These are phyloP conservation scores for Penicillium silybi DNA, from an alignment of 495 filamentous ascomycete genomes.

Conservation along the genomic window DNA sequence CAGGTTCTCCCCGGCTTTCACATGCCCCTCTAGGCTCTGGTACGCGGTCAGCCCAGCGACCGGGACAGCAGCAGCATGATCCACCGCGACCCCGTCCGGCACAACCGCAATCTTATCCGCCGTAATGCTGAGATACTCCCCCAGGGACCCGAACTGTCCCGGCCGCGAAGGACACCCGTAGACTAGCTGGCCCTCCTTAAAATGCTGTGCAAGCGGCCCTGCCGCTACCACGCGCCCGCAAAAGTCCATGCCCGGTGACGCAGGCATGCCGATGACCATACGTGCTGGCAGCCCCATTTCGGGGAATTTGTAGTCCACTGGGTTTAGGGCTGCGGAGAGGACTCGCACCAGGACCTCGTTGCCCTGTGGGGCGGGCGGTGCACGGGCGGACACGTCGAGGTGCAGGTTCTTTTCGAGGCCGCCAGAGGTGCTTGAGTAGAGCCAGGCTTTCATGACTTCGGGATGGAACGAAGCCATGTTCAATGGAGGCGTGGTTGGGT, in stretches of 20 bases:
- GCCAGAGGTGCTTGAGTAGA: constrained; percentile 46
- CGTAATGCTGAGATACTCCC: constrained; percentile 45
- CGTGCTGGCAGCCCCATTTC: constrained; percentile 46
- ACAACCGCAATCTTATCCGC: constrained; percentile 28
- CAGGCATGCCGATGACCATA: constrained; percentile 41
- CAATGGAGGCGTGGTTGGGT: too few species aligned
- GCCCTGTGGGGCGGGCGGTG: constrained; percentile 31
- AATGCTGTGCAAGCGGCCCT: constrained; percentile 24
- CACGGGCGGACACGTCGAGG: constrained; percentile 42
- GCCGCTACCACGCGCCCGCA: constrained; percentile 52
- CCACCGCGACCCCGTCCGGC: constrained; percentile 48
- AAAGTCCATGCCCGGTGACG: constrained; percentile 62
- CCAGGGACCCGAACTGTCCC: constrained; percentile 47
- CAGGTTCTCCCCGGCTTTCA: constrained; percentile 51
- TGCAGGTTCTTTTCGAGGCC: constrained; percentile 56
- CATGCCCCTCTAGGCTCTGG: constrained; percentile 53
- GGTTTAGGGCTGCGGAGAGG: constrained; percentile 56
- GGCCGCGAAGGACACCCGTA: constrained; percentile 47
- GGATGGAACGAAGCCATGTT: too few species aligned
- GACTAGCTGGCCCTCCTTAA: constrained; percentile 51
- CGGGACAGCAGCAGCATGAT: constrained; percentile 49
- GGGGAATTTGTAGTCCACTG: constrained; percentile 66
- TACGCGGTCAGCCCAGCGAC: constrained; percentile 58
- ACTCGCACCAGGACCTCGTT: constrained; percentile 56
- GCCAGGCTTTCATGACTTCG: constrained; percentile 70